Evolutionary conservation across 2,329 filamentous ascomycete genomes (phyloP), one percentile per base, ranked within the genome.

Genomic region (Colletotrichum liaoningense): DNA sequence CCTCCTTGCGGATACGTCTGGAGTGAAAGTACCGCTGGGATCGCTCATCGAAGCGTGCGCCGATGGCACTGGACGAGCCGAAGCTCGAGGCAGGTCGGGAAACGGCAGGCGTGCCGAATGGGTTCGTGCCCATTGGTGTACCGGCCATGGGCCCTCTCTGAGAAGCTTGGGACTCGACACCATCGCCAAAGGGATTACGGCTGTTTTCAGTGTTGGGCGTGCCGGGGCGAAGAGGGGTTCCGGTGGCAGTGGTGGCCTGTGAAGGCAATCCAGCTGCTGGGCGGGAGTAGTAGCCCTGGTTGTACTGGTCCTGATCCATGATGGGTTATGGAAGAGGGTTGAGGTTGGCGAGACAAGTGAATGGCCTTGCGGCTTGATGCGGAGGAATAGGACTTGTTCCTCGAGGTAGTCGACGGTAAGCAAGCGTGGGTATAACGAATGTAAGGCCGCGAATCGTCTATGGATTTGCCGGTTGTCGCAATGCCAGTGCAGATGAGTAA

Each of bases 11-110:
- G 42, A 96, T 89, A 74, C 93, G 86, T 72, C 93, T 87, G 22
- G 93, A 95, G 81, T 92, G 92, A 80, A 95, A 96, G 83, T 93
- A 95, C 66, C 87, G 85, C 76, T 86, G 84, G 22, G 81, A 76
- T 30, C 82, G 81, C 59, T 84, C 81, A 19, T 85, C 81, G 49
- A 83, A 81, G 22, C 79, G 80, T 24, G 77, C 77, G 19, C 80
- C 81, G 38, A 84, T 70, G 0, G 81, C 83, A 67, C 84, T 86
- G 16, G 84, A 85, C 54, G 86, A 85, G 57, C 81, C 86, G 67
- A 85, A 86, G 77, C 86, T 87, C 6, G 87, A 89, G 1, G 80
- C 77, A 2, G 86, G 86, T 4, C 86, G 83, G 11, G 88, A 89
- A 24, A 68, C 79, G 24, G 80, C 77, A 0, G 85, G 86, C 58